These are phyloP conservation scores for Austropuccinia psidii DNA, from an alignment of 1,284 basidiomycete species.

Conservation along the genomic window DNA sequence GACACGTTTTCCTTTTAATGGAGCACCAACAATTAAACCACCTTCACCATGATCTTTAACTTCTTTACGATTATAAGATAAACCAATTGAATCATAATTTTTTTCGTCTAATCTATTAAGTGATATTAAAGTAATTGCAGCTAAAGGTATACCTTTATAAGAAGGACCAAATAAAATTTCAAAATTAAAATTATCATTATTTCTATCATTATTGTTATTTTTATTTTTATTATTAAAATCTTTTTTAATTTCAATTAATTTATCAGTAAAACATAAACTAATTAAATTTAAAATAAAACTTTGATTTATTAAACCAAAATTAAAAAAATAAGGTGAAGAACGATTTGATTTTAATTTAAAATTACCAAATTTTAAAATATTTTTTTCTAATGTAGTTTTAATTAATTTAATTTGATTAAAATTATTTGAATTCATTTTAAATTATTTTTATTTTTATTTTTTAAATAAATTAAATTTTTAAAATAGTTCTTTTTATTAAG, in stretches of 20 bases:
- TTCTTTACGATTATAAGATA: constrained; percentile 92
- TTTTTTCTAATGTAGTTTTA: constrained; percentile 40
- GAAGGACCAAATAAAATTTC: constrained; percentile 94
- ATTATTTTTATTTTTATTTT: too few relatives aligned
- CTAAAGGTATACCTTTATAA: constrained; percentile 95
- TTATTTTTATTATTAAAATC: too few relatives aligned
- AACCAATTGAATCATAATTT: constrained; percentile 51
- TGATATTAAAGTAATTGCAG: constrained; percentile 73
- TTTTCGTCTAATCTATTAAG: constrained; percentile 57
- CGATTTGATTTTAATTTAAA: constrained; percentile 92
- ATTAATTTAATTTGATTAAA: constrained; percentile 14
- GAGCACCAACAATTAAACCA: constrained; percentile 80
- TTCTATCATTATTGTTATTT: too few relatives aligned
- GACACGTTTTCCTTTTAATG: constrained; percentile 68
- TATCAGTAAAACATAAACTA: constrained; percentile 77
- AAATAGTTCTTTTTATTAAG: too few relatives aligned
- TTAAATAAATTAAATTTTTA: too few relatives aligned
- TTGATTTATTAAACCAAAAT: constrained; percentile 78
- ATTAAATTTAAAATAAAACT: constrained; percentile 72
- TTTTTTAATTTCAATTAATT: constrained; percentile 47
- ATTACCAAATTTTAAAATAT: constrained; percentile 70
- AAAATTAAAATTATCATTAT: constrained; percentile 62
- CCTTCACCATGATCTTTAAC: constrained; percentile 94
- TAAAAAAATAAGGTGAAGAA: constrained; percentile 92
- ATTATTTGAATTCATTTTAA: too few relatives aligned